A percentile compares a stretch with the other conserved stretches of the same genome.
Conservation (phyloP, 2,329 filamentous ascomycete genomes). For the Aspergillus amoenus region DNA sequence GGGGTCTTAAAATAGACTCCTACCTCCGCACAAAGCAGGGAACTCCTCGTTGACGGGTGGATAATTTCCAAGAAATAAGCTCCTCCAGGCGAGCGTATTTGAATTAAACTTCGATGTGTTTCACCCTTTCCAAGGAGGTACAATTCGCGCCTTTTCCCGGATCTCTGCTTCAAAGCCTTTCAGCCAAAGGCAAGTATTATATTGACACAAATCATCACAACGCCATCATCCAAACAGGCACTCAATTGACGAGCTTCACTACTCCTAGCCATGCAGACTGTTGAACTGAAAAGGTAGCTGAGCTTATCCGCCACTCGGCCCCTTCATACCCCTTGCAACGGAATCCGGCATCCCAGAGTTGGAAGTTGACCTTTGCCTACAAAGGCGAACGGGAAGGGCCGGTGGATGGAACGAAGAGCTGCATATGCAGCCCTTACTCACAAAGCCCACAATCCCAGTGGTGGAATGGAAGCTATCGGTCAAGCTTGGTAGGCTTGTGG, state of each 20-base stretch:
- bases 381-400: neutral
- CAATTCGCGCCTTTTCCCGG: neutral
- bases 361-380: neutral
- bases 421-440: neutral
- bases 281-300: neutral
- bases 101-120: neutral
- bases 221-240: neutral
- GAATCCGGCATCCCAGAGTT: neutral
- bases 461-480: slow-evolving; percentile 1
- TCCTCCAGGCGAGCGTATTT: neutral
- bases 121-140: neutral
- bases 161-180: neutral
- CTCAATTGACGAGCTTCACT: neutral
- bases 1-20: neutral
- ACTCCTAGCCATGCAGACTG: neutral
- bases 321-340: neutral
- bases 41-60: neutral
- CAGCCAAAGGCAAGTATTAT: neutral
- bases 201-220: neutral
- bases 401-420: neutral
- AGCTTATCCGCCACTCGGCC: neutral
- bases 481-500: neutral
- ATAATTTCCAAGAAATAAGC: neutral
- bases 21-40: neutral
- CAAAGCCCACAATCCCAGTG: neutral